Conservation (phyloP, 257 asterid species). For the Lycium ferocissimum region DNA sequence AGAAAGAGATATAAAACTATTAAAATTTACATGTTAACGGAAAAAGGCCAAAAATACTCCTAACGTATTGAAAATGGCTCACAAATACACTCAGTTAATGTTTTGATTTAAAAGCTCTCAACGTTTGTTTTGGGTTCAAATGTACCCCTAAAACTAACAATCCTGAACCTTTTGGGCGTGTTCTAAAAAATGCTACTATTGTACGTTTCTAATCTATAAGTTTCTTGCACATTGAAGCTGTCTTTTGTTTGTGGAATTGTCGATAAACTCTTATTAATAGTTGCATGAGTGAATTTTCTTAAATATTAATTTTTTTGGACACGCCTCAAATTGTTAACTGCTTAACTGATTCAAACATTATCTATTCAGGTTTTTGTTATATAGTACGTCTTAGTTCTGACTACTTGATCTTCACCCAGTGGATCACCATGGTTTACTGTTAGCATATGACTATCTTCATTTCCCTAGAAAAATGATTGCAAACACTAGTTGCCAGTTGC, state of each 20-base stretch:
- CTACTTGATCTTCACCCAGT: neutral
- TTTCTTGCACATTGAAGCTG: neutral
- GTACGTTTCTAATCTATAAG: too few relatives aligned
- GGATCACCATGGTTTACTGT: neutral
- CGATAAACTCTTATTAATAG: neutral
- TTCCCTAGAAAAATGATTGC: neutral
- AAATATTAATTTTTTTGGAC: neutral
- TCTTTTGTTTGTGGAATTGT: neutral
- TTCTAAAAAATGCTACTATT: too few relatives aligned
- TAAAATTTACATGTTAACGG: too few relatives aligned
- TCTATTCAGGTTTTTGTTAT: neutral
- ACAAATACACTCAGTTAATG: too few relatives aligned
- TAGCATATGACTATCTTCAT: neutral
- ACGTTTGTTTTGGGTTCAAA: too few relatives aligned
- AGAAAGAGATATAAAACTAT: too few relatives aligned
- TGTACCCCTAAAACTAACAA: too few relatives aligned
- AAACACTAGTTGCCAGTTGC: neutral
- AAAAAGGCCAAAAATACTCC: too few relatives aligned
- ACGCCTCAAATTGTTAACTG: neutral
- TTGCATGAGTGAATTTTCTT: neutral
- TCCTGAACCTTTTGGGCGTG: too few relatives aligned
- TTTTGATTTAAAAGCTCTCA: too few relatives aligned
- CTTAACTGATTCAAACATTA: neutral
- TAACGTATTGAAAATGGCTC: too few relatives aligned
- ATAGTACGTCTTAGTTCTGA: neutral